Evolutionary conservation across 768 basidiomycete species (phyloP), one percentile per base, ranked within the genome.

Genomic region (Clavulina sp.): DNA sequence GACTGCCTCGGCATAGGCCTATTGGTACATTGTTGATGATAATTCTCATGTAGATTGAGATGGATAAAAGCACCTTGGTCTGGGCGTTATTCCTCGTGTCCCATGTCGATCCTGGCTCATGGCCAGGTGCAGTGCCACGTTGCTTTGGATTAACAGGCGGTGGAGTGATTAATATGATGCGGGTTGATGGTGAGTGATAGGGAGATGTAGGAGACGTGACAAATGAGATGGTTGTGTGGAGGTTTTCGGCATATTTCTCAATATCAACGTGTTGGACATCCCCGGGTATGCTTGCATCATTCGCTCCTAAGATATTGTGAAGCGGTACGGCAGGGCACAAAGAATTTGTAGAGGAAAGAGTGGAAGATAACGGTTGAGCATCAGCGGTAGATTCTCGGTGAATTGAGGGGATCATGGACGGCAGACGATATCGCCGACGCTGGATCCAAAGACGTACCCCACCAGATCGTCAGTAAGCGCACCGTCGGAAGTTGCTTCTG

Each of bases 381-480:
- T 38, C 34, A 9, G 9, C 34, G 34, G 13, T 38, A 21, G 13
- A 21, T 38, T 13, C 36, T 13, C 1, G 26, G 16, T 32, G 56
- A 31, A n/a, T n/a, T n/a, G 16, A 24, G 40, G 18, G n/a, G 13
- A 19, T 34, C 16, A 34, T 30, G 18, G 13, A 43, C 13, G 43
- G 5, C 19, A 2, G 19, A 2, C 3, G 21, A 33, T 1, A 26
- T 21, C 9, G 30, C 7, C 9, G 21, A n/a, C 9, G 31, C 16
- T 21, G 24, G 53, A 48, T 7, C 32, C 3, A n/a, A n/a, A n/a
- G n/a, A 38, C 57, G 80, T 80, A 46, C 89, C 89, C 54, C 85
- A 84, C 87, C 87, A 95, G 60, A 93, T 77, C 4, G 76, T 76
- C 54, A 92, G 69, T n/a, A 92, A 63, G 38, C 75, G 76, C 32